Evolutionary conservation across 257 asterid genomes (phyloP).

Genomic region (Petunia secreta): DNA sequence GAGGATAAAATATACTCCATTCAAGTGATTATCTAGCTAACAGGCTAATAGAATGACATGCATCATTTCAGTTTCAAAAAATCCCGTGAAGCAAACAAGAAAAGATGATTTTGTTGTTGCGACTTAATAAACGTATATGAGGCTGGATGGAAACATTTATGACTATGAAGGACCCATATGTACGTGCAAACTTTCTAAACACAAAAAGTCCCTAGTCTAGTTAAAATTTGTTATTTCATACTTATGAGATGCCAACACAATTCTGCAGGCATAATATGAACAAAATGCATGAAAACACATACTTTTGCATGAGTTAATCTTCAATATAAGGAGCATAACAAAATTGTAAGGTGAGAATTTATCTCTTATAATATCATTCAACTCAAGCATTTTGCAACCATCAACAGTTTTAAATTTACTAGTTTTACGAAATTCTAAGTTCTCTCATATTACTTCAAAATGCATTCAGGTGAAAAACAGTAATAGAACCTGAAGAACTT

Average conservation of each 20-base stretch:
- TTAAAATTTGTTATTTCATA: background rate
- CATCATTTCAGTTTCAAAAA: slow-evolving; percentile 7
- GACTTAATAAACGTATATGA: background rate
- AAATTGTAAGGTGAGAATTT: slow-evolving; percentile 17
- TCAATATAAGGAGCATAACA: slow-evolving; percentile 5
- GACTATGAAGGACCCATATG: background rate
- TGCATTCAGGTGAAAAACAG: background rate
- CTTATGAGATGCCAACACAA: background rate
- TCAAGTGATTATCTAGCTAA: background rate
- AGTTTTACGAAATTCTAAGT: background rate
- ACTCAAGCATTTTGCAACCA: slow-evolving; percentile 6
- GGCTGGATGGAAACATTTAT: background rate
- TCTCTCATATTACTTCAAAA: background rate
- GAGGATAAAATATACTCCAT: background rate
- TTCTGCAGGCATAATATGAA: background rate
- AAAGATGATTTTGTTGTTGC: background rate
- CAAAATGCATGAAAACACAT: slow-evolving; percentile 8
- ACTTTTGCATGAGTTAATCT: background rate
- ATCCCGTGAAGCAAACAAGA: background rate
- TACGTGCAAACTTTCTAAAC: background rate
- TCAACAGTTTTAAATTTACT: slow-evolving; percentile 1
- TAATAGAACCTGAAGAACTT: slow-evolving; percentile 79
- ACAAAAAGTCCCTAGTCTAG: slow-evolving; percentile 18
- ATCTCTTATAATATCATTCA: background rate
- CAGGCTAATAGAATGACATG: background rate